phyloP scores from a whole-genome alignment of 2,329 filamentous ascomycete genomes.

The Claviceps pusilla region DNA sequence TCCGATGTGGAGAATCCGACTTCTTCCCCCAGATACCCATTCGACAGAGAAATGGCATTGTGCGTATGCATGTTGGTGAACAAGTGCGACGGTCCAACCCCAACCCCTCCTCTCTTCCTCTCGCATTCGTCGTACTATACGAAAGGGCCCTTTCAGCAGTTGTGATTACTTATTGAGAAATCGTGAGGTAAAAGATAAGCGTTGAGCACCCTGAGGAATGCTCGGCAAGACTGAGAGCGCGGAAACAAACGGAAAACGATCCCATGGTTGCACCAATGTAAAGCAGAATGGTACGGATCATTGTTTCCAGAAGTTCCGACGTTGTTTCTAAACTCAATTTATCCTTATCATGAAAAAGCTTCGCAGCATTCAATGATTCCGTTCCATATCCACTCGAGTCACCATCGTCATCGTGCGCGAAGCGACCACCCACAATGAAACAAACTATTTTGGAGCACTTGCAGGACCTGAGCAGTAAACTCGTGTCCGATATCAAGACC shows the following conservation, averaged over 20 bases:
- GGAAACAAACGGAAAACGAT: background rate
- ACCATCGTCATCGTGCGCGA: background rate
- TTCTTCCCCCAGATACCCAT: background rate
- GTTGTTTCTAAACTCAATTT: background rate
- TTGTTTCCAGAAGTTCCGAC: too few relatives aligned
- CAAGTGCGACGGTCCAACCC: background rate
- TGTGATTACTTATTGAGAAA: background rate
- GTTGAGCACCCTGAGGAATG: background rate
- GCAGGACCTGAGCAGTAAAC: background rate
- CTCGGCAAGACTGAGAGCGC: background rate
- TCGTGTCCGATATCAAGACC: background rate
- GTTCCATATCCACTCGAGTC: background rate
- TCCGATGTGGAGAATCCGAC: background rate
- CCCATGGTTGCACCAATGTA: background rate
- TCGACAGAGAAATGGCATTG: background rate
- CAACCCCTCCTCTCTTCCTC: too few relatives aligned
- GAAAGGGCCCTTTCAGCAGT: background rate
- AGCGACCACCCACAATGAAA: background rate
- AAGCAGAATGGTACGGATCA: background rate
- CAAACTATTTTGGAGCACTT: background rate
- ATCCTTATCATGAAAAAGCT: background rate
- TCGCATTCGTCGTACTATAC: background rate
- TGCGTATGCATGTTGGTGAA: background rate
- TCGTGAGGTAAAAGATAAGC: background rate
- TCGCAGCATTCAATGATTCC: background rate